These are phyloP conservation scores for Candida chauliodis DNA, from an alignment of 805 yeast species.

Conservation along the genomic window DNA sequence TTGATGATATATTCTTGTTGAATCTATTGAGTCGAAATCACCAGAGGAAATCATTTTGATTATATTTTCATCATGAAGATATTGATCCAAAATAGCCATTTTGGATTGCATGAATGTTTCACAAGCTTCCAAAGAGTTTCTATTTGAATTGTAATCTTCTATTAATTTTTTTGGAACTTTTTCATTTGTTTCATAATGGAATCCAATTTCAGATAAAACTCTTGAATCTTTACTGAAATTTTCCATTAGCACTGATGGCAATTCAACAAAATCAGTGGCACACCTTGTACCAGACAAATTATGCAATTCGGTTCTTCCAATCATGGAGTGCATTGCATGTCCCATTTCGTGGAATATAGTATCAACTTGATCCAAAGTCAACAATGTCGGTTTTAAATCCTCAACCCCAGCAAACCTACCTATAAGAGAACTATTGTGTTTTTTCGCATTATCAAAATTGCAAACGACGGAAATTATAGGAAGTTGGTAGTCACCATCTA, in stretches of 20 bases:
- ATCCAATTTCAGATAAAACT: constrained; percentile 69
- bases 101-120: constrained; percentile 85
- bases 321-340: constrained; percentile 97
- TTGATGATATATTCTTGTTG: constrained; percentile 60
- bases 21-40: constrained; percentile 39
- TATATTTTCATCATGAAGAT: constrained; percentile 51
- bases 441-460: constrained; percentile 48
- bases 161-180: constrained; percentile 51
- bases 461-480: constrained; percentile 91
- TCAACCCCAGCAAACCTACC: constrained; percentile 25
- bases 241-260: constrained; percentile 96
- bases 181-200: constrained; percentile 65
- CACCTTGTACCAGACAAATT: constrained; percentile 94
- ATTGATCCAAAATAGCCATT: constrained; percentile 87
- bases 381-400: constrained; percentile 43
- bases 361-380: constrained; percentile 78
- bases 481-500: constrained; percentile 59
- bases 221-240: constrained; percentile 80
- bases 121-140: constrained; percentile 54
- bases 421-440: constrained; percentile 16
- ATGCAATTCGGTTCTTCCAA: constrained; percentile 86
- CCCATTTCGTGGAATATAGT: constrained; percentile 99
- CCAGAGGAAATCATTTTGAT: constrained; percentile 9
- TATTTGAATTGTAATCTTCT: constrained; percentile 48
- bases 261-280: constrained; percentile 92